Evolutionary conservation across 2,329 filamentous ascomycete species (phyloP), one percentile per base, ranked within the genome.

Genomic region (Calonectria pseudoturangicola): DNA sequence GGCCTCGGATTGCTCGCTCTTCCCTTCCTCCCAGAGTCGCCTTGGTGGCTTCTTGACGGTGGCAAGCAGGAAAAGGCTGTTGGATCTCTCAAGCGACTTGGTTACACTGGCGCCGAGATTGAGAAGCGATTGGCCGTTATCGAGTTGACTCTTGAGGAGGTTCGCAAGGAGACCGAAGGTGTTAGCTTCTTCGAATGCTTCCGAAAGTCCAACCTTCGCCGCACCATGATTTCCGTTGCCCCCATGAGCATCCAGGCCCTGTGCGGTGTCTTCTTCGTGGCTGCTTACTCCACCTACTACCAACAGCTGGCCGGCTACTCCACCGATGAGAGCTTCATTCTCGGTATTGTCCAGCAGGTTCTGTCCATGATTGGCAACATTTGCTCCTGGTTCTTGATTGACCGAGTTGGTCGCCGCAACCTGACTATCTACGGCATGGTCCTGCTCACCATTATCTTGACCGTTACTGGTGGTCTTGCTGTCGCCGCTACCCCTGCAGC

Each of bases 271-370:
- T 72, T 73, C 51, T 74, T 77, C 21, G 73, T 76, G 15, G 68
- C 72, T 27, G 39, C 66, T 5, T 75, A 77, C 50, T 68, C 72
- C 1, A 76, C 75, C 33, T 77, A 77, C 69, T 77, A 76, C 50
- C 69, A 73, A 45, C 75, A 77, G 25, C 67, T 77, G 12, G 75
- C 75, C 15, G 75, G 75, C n/a, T 76, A 75, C 65, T 64, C 68
- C 7, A 62, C 73, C 15, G 50, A 68, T n/a, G 50, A 36, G 73
- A 75, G 73, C 60, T 76, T 76, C 43, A 66, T 39, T 8, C 74
- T 76, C 5, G 71, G 72, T 1, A 75, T 76, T 28, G 48, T 74
- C 13, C 74, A 76, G 66, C 74, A 76, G 43, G 71, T 75, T 1
- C 33, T 76, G 2, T 76, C 74, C 21, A 73, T 76, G 73, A 33